A percentile compares a stretch with the other conserved stretches of the same genome.
Evolutionary conservation across 768 basidiomycete species (phyloP).

Genomic region (Sistotremastrum suecicum): DNA sequence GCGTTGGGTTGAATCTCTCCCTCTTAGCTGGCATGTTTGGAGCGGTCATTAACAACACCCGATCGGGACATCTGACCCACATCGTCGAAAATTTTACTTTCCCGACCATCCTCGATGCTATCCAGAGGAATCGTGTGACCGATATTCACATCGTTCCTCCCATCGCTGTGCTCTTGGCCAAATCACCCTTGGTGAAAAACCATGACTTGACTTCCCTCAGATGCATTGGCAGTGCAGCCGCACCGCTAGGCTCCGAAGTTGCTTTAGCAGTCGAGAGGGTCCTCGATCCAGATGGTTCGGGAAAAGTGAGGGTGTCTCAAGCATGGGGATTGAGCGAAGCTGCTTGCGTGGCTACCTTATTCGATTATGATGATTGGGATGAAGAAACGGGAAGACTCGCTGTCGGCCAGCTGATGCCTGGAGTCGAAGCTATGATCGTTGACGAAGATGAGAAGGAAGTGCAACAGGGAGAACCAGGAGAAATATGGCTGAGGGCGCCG

Average conservation of each 20-base stretch:
- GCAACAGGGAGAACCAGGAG: constrained; percentile 14
- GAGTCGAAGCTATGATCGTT: constrained; percentile 22
- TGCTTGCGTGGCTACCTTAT: constrained; percentile 17
- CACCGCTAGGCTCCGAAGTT: constrained; percentile 20
- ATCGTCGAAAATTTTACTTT: background rate
- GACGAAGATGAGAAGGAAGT: constrained; percentile 12
- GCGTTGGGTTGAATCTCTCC: background rate
- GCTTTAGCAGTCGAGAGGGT: constrained; percentile 12
- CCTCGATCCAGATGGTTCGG: constrained; percentile 18
- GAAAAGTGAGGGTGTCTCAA: constrained; percentile 7
- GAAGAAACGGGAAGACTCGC: constrained; percentile 23
- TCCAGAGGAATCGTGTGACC: constrained; percentile 1
- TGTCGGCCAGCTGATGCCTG: constrained; percentile 21
- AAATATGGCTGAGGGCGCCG: constrained; percentile 18
- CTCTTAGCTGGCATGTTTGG: background rate
- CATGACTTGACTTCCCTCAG: constrained; percentile 20
- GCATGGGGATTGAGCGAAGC: constrained; percentile 21
- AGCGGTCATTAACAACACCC: background rate
- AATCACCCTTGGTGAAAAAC: constrained; percentile 18
- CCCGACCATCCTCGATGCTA: background rate
- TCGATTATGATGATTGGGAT: constrained; percentile 7
- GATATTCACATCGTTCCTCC: constrained; percentile 18
- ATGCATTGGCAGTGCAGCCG: constrained; percentile 21
- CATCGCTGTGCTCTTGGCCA: constrained; percentile 20
- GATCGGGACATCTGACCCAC: background rate